Percentiles rank a stretch among this genome's conserved stretches.
Conservation (phyloP, 352 stramenopile genomes). For the Globisporangium abappressorium region DNA sequence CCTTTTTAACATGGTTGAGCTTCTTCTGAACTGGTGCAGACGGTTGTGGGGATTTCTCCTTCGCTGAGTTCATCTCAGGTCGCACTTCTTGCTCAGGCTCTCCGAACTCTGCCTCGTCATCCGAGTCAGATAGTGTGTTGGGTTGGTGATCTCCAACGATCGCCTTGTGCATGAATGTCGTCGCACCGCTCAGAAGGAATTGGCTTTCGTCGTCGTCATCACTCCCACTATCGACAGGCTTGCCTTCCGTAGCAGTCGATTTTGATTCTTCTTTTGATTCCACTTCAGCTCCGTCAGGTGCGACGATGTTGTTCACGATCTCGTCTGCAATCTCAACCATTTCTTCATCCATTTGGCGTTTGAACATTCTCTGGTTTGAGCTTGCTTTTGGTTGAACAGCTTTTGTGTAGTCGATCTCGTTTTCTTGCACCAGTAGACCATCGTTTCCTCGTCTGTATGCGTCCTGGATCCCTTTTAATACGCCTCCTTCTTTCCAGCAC, state of each 20-base stretch:
- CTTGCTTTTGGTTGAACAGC: background rate
- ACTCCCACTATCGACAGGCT: background rate
- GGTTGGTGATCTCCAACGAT: constrained; percentile 15
- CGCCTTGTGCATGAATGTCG: constrained; percentile 14
- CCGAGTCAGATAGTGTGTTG: constrained; percentile 1
- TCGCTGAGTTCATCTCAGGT: background rate
- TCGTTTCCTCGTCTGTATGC: constrained; percentile 53
- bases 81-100: constrained; percentile 9
- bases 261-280: background rate
- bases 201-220: constrained; percentile 6
- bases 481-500: constrained; percentile 66
- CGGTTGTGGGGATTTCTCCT: background rate
- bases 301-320: constrained; percentile 15
- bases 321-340: constrained; percentile 22
- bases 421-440: constrained; percentile 54
- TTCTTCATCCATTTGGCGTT: constrained; percentile 17
- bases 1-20: constrained; percentile 1
- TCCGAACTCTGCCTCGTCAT: background rate
- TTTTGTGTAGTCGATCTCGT: constrained; percentile 46
- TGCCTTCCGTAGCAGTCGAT: background rate
- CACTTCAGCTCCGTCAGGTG: background rate
- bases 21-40: constrained; percentile 4
- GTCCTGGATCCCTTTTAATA: constrained; percentile 77
- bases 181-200: constrained; percentile 8
- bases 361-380: constrained; percentile 2